Conservation (phyloP, 2,329 filamentous ascomycete genomes). For the Tolypocladium pustulatum region DNA sequence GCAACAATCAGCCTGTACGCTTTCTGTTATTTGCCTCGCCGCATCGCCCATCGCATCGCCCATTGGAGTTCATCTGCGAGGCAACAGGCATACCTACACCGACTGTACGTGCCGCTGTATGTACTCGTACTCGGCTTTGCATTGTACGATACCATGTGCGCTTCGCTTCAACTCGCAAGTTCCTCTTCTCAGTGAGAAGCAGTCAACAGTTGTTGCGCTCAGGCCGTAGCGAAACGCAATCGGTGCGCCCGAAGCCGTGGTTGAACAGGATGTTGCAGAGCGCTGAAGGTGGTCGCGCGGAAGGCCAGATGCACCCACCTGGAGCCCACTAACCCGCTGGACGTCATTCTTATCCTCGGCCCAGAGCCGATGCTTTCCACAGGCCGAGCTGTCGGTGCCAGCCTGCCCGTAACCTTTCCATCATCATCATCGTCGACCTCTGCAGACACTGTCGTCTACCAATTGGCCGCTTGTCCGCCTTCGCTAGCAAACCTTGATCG, state of each 20-base stretch:
- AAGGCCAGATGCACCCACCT: not conserved
- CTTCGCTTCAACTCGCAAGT: too few species aligned
- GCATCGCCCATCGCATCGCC: not conserved
- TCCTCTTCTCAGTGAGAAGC: too few species aligned
- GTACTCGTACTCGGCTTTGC: too few species aligned
- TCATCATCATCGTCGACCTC: not conserved
- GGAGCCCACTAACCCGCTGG: not conserved
- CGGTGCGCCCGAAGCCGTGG: too few species aligned
- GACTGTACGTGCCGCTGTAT: too few species aligned
- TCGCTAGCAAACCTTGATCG: not conserved
- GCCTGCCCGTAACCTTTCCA: not conserved
- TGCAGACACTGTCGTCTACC: not conserved
- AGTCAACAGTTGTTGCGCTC: too few species aligned
- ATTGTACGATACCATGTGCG: too few species aligned
- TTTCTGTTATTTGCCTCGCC: too few species aligned
- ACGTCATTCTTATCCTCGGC: conserved; percentile 12
- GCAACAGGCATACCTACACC: too few species aligned
- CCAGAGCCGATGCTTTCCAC: conserved; percentile 20
- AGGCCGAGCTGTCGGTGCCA: not conserved
- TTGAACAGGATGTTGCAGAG: not conserved
- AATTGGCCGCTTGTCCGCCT: not conserved
- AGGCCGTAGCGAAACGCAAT: too few species aligned
- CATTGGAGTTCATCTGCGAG: not conserved
- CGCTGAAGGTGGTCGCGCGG: not conserved
- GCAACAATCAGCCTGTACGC: too few species aligned